phyloP scores from a whole-genome alignment of 2,329 filamentous ascomycete species.

The Cercospora sp. region DNA sequence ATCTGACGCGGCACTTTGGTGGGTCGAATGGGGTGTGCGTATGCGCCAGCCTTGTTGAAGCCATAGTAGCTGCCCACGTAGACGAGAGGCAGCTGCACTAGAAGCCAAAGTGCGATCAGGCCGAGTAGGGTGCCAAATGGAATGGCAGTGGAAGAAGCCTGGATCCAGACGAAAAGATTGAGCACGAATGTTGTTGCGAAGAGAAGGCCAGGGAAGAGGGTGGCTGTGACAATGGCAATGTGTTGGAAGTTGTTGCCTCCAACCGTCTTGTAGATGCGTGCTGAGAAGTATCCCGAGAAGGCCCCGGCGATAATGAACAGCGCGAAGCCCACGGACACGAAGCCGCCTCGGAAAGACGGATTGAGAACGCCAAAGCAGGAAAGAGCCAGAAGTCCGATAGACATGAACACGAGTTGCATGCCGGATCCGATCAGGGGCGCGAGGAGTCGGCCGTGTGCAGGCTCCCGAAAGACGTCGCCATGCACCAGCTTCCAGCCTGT shows the following conservation, averaged over 20 bases:
- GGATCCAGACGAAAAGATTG: constrained; percentile 87
- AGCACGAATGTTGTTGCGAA: constrained; percentile 76
- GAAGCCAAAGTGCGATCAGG: constrained; percentile 75
- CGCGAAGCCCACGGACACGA: constrained; percentile 78
- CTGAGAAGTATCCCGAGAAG: constrained; percentile 86
- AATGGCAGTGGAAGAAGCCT: constrained; percentile 83
- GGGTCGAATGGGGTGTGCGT: constrained; percentile 81
- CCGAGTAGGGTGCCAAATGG: constrained; percentile 76
- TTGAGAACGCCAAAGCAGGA: constrained; percentile 78
- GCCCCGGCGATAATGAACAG: constrained; percentile 80
- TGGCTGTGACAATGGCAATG: constrained; percentile 72
- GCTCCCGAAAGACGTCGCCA: constrained; percentile 81
- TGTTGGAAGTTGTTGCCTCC: constrained; percentile 71
- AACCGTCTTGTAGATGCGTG: constrained; percentile 79
- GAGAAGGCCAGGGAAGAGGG: constrained; percentile 74
- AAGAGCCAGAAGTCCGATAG: constrained; percentile 57
- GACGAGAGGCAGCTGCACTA: constrained; percentile 82
- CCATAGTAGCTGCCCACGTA: constrained; percentile 79
- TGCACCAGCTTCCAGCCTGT: constrained; percentile 88
- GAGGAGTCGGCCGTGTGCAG: constrained; percentile 68
- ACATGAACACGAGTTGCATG: constrained; percentile 83
- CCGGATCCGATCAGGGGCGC: constrained; percentile 82
- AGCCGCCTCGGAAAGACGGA: constrained; percentile 85
- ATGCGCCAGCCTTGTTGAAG: constrained; percentile 65
- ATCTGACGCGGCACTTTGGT: constrained; percentile 70